Base-by-base conservation (phyloP, 352 stramenopile species). In the Phytophthora nicotianae region DNA sequence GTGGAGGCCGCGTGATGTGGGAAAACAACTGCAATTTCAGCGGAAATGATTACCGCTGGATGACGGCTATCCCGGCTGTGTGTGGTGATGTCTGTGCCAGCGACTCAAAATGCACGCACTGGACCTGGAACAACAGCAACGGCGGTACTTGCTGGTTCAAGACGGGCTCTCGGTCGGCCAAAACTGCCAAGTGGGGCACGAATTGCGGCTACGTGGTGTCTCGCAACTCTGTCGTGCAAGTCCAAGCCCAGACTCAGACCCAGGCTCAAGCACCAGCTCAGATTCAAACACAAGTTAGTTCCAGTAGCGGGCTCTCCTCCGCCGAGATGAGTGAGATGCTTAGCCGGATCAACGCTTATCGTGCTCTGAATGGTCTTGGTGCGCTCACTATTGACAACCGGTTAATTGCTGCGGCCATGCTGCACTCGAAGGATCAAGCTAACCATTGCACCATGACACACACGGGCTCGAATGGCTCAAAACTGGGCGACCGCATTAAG, bases 371-470 rank as follows among this genome's bases (percentile, higher is more conserved):
- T 9, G 73, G 73, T n/a, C 63, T 77, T 19, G 19, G 29, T 19
- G 60, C 68, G 13, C 70, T 88, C 50, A 78, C 66, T n/a, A 70
- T 76, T n/a, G 70, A 83, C 72, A 65, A 51, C 10, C 70, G 67
- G 19, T 64, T 88, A n/a, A 46, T 68, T 11, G 42, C 37, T 0
- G 72, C 79, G 7, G 72, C 79, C 10, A 51, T 58, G 10, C 26
- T 66, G n/a, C 76, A 88, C 51, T 84, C 74, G 1, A 56, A 74
- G 47, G 74, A 86, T 50, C 68, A 83, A 41, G 74, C 79, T 4
- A 74, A 29, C 26, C 62, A 64, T 21, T 84, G 75, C 60, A 52
- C 16, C 2, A 83, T 88, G 79, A 74, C 67, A 16, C 79, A 86
- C 54, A 47, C 66, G n/a, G 72, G 76, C 23, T 72, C 58, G 14